Evolutionary conservation across 2,329 filamentous ascomycete species (phyloP).

Genomic region (Ophiostoma sp.): DNA sequence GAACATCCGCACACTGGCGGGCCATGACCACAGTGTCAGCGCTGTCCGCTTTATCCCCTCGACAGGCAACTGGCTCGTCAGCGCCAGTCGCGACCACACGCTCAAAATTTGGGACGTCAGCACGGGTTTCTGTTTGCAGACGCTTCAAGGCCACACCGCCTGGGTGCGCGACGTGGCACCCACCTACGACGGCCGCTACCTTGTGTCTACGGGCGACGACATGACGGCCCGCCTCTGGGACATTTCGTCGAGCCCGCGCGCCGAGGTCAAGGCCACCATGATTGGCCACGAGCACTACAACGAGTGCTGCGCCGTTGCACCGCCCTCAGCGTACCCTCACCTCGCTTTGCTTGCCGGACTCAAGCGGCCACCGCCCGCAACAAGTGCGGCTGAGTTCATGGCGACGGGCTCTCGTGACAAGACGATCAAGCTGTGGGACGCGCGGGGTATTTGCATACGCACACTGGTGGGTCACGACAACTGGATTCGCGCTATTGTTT

Average conservation of each 20-base stretch:
- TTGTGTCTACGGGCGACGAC: constrained; percentile 81
- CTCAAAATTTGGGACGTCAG: constrained; percentile 90
- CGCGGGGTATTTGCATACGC: constrained; percentile 79
- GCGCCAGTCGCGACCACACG: constrained; percentile 80
- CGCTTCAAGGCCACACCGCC: constrained; percentile 78
- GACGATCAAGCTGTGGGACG: constrained; percentile 86
- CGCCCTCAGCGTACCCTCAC: constrained; percentile 73
- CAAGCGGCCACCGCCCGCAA: constrained; percentile 75
- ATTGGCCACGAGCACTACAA: constrained; percentile 84
- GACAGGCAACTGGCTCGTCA: constrained; percentile 83
- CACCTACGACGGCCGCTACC: constrained; percentile 77
- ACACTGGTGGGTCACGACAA: constrained; percentile 88
- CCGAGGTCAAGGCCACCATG: constrained; percentile 76
- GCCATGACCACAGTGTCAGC: constrained; percentile 90
- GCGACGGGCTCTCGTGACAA: constrained; percentile 90
- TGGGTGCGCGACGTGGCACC: constrained; percentile 91
- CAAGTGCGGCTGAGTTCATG: constrained; percentile 79
- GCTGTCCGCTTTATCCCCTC: constrained; percentile 82
- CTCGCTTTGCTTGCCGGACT: constrained; percentile 75
- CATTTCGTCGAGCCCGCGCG: constrained; percentile 61
- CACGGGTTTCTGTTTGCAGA: constrained; percentile 89
- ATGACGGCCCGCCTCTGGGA: constrained; percentile 85
- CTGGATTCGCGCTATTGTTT: constrained; percentile 83
- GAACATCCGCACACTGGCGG: constrained; percentile 86
- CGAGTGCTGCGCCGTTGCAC: constrained; percentile 85